Percentiles rank a stretch among this genome's conserved stretches.
These are phyloP conservation scores for Pseudozyma sp. DNA, from an alignment of 1,284 basidiomycete genomes.

Conservation along the genomic window DNA sequence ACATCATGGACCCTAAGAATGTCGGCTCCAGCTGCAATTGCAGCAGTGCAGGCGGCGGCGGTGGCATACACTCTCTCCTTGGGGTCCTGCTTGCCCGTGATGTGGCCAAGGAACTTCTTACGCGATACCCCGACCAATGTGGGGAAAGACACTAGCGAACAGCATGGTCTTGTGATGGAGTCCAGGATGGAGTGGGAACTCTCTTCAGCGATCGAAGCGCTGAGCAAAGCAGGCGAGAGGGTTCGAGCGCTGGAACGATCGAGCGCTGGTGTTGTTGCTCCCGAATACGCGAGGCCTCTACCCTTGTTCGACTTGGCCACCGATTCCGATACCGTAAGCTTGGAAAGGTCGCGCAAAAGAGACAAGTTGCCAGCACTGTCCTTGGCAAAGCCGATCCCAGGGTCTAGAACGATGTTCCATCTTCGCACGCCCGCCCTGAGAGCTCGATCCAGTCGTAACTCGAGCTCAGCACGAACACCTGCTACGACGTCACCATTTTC, in stretches of 20 bases:
- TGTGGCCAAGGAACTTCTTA: constrained; percentile 63
- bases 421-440: constrained; percentile 83
- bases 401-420: constrained; percentile 92
- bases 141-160: constrained; percentile 56
- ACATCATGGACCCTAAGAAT: constrained; percentile 89
- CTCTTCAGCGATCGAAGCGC: not conserved
- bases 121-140: constrained; percentile 61
- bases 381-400: constrained; percentile 96
- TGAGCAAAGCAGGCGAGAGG: constrained; percentile 10
- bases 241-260: constrained; percentile 20
- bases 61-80: constrained; percentile 83
- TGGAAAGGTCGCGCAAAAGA: constrained; percentile 69
- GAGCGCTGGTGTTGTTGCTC: constrained; percentile 31
- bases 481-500: constrained; percentile 79
- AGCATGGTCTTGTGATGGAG: constrained; percentile 41
- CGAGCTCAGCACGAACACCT: constrained; percentile 82
- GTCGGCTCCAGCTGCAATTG: constrained; percentile 79
- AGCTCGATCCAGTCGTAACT: constrained; percentile 76
- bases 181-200: constrained; percentile 19
- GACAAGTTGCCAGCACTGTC: constrained; percentile 80
- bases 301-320: constrained; percentile 42
- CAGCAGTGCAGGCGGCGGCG: constrained; percentile 80
- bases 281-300: constrained; percentile 19
- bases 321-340: constrained; percentile 27
- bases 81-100: constrained; percentile 71